These are phyloP conservation scores for Phylloporus sp. DNA, from an alignment of 768 basidiomycete species.

Conservation along the genomic window DNA sequence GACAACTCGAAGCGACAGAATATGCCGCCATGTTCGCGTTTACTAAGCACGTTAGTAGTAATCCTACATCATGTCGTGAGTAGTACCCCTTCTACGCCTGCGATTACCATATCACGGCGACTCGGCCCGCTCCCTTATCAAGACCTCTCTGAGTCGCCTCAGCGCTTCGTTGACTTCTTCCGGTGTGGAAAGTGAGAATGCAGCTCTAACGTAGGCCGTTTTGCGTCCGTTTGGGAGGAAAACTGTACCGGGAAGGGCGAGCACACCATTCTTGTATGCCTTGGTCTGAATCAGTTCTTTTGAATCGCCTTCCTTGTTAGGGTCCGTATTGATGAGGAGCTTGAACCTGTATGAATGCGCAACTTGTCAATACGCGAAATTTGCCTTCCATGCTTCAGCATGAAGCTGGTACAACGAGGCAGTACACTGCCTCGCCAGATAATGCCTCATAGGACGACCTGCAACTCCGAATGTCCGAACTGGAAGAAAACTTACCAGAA, in stretches of 20 bases:
- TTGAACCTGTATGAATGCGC: constrained; percentile 53
- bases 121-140: constrained; percentile 24
- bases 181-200: constrained; percentile 66
- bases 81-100: neutral
- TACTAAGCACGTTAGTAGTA: neutral
- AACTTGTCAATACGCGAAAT: constrained; percentile 17
- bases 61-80: constrained; percentile 7
- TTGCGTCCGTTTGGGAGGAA: constrained; percentile 71
- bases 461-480: constrained; percentile 5
- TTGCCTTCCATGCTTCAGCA: neutral
- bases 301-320: constrained; percentile 55
- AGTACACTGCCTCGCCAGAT: neutral
- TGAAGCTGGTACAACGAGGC: constrained; percentile 1
- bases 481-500: constrained; percentile 54
- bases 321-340: constrained; percentile 41
- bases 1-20: neutral
- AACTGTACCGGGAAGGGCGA: constrained; percentile 83
- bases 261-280: constrained; percentile 75
- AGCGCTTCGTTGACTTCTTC: constrained; percentile 74
- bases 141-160: constrained; percentile 47
- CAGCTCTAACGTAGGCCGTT: constrained; percentile 73
- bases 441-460: constrained; percentile 5
- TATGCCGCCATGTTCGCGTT: neutral
- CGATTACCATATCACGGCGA: neutral
- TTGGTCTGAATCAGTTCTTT: constrained; percentile 64